Evolutionary conservation across 768 basidiomycete species (phyloP), one percentile per base, ranked within the genome.

Genomic region (Amanita pseudoporphyria): DNA sequence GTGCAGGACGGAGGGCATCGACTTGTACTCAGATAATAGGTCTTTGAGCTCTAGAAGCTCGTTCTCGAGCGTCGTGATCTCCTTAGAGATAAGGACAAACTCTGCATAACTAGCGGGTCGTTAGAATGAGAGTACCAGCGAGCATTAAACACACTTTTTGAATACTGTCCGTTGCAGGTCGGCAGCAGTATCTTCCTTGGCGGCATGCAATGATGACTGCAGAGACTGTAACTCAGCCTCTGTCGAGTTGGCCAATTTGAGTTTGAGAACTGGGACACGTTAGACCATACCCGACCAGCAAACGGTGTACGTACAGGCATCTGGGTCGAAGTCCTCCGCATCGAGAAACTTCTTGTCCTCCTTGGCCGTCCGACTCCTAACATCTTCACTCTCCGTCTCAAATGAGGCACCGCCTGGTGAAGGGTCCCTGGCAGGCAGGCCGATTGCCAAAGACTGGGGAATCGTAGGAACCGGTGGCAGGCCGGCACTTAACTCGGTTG

Each of bases 21-120:
- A 81, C 64, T 94, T 93, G 86, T 94, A 98, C 61, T 99, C 96
- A 10, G 87, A 83, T 3, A 98, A 74, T 5, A 87, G 78, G 49
- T 94, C 91, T 64, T 96, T 97, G 63, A 99, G 79, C 60, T 98
- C 94, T 26, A 97, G 77, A 86, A 98, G 89, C 64, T 97, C 94
- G 60, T 93, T 94, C 70, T 99, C 96, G 22, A 99, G 78, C 1
- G 88, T 84, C 22, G 87, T 84, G 47, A 99, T 95, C 67, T 98
- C 96, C 62, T 98, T 98, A 3, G 96, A 96, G 18, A 99, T 89
- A 49, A 86, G 74, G 22, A 99, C 89, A 62, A 98, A 98, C 63
- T 98, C 92, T 40, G 93, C 88, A 61, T 98, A 98, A 67, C 95
- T 98, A 58, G 24, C 26, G 18, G 47, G 38, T 50, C 40, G 52